Evolutionary conservation across 1,284 basidiomycete species (phyloP).

Genomic region (Trichosporon faecale): DNA sequence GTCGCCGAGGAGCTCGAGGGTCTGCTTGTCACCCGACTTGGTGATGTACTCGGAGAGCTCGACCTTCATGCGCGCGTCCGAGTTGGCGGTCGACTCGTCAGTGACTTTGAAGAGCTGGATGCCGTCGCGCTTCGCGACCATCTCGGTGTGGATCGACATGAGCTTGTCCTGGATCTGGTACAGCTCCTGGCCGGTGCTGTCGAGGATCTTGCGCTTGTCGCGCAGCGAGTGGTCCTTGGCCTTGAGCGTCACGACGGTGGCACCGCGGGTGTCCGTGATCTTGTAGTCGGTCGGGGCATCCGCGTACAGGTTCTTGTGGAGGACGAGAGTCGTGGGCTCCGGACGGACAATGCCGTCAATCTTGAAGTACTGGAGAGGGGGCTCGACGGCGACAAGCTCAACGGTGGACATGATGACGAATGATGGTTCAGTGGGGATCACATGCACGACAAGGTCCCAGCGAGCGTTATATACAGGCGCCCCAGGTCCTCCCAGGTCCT

Average conservation of each 20-base stretch:
- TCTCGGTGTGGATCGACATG: neutral
- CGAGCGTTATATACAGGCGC: neutral
- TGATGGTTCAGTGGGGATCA: neutral
- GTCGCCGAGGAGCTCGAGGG: neutral
- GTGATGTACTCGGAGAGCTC: neutral
- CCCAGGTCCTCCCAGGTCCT: no score
- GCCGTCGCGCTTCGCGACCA: neutral
- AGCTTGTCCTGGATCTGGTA: slow-evolving; percentile 1
- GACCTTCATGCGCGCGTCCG: neutral
- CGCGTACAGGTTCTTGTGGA: slow-evolving; percentile 5
- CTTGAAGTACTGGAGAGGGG: neutral
- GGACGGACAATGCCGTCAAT: neutral
- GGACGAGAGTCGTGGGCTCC: neutral
- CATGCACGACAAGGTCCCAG: neutral
- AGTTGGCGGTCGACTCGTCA: neutral
- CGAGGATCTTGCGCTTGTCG: neutral
- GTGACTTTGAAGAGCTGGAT: slow-evolving; percentile 3
- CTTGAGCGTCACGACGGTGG: neutral
- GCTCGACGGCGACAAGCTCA: neutral
- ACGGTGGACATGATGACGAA: neutral
- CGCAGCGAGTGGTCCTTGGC: neutral
- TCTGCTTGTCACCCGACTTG: neutral
- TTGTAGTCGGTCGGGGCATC: neutral
- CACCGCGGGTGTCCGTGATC: neutral
- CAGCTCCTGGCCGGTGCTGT: neutral